phyloP scores from a whole-genome alignment of 805 yeast genomes.

The Yamadazyma phyllophila region DNA sequence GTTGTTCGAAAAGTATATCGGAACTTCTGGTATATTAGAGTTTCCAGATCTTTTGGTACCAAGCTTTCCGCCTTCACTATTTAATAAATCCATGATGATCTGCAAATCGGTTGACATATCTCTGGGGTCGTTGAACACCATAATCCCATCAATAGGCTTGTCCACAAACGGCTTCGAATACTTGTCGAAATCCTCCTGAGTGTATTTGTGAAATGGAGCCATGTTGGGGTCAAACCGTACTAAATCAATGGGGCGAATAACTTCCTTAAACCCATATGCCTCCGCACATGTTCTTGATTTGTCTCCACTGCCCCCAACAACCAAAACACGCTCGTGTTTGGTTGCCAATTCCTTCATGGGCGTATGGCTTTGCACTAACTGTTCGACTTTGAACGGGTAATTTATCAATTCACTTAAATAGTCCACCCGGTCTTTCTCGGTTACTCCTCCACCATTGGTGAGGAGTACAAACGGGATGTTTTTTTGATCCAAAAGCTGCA shows the following conservation, averaged over 20 bases:
- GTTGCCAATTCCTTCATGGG: conserved; percentile 52
- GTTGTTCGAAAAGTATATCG: conserved; percentile 76
- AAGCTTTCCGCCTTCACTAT: conserved; percentile 57
- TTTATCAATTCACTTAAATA: conserved; percentile 18
- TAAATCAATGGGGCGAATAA: conserved; percentile 70
- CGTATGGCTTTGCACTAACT: conserved; percentile 83
- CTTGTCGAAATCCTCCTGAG: neutral
- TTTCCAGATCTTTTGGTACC: conserved; percentile 53
- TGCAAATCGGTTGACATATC: conserved; percentile 87
- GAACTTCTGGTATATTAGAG: conserved; percentile 51
- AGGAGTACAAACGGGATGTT: conserved; percentile 76
- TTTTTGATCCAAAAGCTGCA: conserved; percentile 48
- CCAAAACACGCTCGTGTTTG: conserved; percentile 58
- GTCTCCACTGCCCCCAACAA: conserved; percentile 80
- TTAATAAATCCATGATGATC: conserved; percentile 67
- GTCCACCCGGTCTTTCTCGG: conserved; percentile 57
- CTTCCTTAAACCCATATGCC: conserved; percentile 75
- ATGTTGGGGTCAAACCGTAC: conserved; percentile 54
- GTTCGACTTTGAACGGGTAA: conserved; percentile 48
- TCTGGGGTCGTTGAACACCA: conserved; percentile 86
- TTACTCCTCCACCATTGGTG: conserved; percentile 88
- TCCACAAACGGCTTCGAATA: conserved; percentile 9
- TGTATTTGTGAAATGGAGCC: conserved; percentile 60
- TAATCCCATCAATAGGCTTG: conserved; percentile 64
- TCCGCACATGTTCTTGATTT: conserved; percentile 70